Evolutionary conservation across 805 yeast genomes (phyloP), one percentile per base, ranked within the genome.

Genomic region (Zygosaccharomyces siamensis): DNA sequence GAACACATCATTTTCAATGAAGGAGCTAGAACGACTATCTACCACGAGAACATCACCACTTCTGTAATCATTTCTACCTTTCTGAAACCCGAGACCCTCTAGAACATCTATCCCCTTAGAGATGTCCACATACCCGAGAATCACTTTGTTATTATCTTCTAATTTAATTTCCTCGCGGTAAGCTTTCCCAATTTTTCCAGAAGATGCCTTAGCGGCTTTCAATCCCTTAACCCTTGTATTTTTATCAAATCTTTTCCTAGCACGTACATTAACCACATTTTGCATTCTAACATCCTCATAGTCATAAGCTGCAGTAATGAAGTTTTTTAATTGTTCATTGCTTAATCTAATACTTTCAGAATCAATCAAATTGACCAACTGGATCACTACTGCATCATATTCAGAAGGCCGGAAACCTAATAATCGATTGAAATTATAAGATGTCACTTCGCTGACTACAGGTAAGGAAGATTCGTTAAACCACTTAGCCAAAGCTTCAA

Each of bases 21-120:
- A 56, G 46, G 54, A 32, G 4, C 41, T 69, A 56, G 71, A 73
- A 53, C 49, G 53, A 52, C 64, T 71, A 62, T 69, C 76, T 30
- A 83, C 65, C 2, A 86, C 63, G 1, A 86, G 58, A 0, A 79
- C 70, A 60, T 84, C 87, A 5, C 90, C 92, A 2, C 67, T 60
- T 7, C 63, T 51, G 52, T 69, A 74, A 0, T 58, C 47, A n/a
- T 60, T 56, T 1, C 64, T 53, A 35, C 51, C 45, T 27, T 57
- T 42, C 8, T 56, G 51, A 14, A 59, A 48, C 1, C 63, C 65
- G 8, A 53, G 35, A 2, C 52, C 38, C 2, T 56, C 39, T 4
- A 73, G 61, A 8, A 72, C 55, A 3, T 63, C 54, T 1, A 61
- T 58, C 38, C 68, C 58, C 16, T 71, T 67, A 1, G 73, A 61